A percentile compares a stretch with the other conserved stretches of the same genome.
These are phyloP conservation scores for Eutrema japonicum DNA, from an alignment of 345 rosid genomes.

Conservation along the genomic window DNA sequence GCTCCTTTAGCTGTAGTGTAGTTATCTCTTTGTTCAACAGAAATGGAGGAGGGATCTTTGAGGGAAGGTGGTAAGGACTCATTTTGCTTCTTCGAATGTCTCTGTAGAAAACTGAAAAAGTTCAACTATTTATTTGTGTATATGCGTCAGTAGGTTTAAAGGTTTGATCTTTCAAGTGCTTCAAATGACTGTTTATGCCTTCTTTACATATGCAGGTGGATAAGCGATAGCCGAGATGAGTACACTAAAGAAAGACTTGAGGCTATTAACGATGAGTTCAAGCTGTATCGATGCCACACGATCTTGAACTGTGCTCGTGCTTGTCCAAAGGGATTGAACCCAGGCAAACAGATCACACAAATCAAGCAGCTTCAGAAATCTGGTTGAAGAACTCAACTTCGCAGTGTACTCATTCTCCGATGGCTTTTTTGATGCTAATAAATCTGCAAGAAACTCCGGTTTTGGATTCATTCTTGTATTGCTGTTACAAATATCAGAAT, in stretches of 20 bases:
- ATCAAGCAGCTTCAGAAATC: slow-evolving; percentile 63
- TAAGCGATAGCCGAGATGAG: slow-evolving; percentile 94
- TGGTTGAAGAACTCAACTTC: background rate
- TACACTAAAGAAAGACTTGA: slow-evolving; percentile 80
- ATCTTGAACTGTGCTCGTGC: slow-evolving; percentile 97
- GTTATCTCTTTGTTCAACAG: background rate
- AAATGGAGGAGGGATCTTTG: background rate
- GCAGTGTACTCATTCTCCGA: slow-evolving; percentile 3
- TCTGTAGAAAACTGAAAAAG: background rate
- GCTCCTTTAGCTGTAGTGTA: background rate
- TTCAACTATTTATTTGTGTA: background rate
- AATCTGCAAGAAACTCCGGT: slow-evolving; percentile 23
- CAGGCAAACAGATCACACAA: slow-evolving; percentile 82
- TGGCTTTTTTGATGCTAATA: slow-evolving; percentile 22
- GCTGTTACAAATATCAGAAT: slow-evolving; percentile 8
- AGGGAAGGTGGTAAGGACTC: background rate
- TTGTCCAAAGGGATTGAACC: slow-evolving; percentile 97
- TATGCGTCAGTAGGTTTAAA: background rate
- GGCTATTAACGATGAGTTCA: slow-evolving; percentile 88
- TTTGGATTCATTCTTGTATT: slow-evolving; percentile 31
- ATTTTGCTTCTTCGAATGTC: background rate
- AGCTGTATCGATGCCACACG: slow-evolving; percentile 95
- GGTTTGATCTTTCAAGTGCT: background rate
- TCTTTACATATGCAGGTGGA: slow-evolving; percentile 65
- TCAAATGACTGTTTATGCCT: background rate